Percentiles rank a stretch among this genome's conserved stretches.
Evolutionary conservation across 1,284 basidiomycete species (phyloP).

Genomic region (Rhizopogon hawkerae): DNA sequence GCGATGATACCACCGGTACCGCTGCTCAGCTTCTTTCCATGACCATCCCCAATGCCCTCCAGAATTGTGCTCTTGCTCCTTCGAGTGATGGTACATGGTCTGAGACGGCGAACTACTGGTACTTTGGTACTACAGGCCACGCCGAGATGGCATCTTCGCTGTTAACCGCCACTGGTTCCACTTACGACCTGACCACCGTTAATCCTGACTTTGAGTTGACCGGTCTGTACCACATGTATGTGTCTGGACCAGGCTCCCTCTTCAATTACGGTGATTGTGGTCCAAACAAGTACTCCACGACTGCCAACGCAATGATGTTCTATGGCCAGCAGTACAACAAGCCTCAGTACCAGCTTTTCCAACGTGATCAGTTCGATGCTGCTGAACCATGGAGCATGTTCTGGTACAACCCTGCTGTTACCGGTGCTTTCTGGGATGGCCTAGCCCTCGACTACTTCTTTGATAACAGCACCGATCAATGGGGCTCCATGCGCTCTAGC

Average conservation of each 20-base stretch:
- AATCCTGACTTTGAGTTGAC: constrained; percentile 73
- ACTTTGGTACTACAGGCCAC: constrained; percentile 88
- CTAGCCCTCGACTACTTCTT: constrained; percentile 80
- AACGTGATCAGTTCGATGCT: constrained; percentile 87
- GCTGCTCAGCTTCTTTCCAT: constrained; percentile 61
- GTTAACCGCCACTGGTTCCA: constrained; percentile 77
- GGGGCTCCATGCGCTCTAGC: constrained; percentile 85
- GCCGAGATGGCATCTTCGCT: constrained; percentile 89
- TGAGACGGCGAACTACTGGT: constrained; percentile 96
- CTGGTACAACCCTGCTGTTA: constrained; percentile 84
- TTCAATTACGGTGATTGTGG: constrained; percentile 94
- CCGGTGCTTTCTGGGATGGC: constrained; percentile 89
- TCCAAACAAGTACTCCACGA: constrained; percentile 89
- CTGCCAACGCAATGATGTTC: constrained; percentile 69
- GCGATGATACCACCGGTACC: constrained; percentile 72
- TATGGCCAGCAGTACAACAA: constrained; percentile 61
- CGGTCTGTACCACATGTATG: constrained; percentile 88
- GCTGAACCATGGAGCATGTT: constrained; percentile 95
- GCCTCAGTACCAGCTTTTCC: constrained; percentile 78
- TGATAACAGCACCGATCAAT: constrained; percentile 60
- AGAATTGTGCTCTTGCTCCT: constrained; percentile 67
- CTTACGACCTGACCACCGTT: constrained; percentile 63
- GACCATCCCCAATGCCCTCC: constrained; percentile 67
- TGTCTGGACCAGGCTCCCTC: constrained; percentile 74
- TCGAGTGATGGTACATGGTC: constrained; percentile 85